Evolutionary conservation across 2,329 filamentous ascomycete genomes (phyloP).

Genomic region (Basipetospora chlamydospora): DNA sequence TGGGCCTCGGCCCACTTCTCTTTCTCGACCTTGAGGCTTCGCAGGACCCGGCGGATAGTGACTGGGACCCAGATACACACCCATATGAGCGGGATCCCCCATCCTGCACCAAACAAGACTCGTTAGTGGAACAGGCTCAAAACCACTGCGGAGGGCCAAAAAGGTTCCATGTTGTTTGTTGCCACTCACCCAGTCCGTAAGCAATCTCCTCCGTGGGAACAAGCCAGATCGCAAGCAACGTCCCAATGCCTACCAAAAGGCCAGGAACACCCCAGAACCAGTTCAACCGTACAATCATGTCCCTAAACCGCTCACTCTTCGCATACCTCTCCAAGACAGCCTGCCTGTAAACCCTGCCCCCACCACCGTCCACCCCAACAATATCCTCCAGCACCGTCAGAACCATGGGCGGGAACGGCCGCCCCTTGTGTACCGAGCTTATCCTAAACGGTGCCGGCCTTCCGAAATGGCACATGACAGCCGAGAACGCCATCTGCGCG

Average conservation of each 20-base stretch:
- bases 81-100: conserved; percentile 7
- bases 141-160: neutral
- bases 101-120: neutral
- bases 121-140: neutral
- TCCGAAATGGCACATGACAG: conserved; percentile 16
- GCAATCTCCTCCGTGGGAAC: conserved; percentile 8
- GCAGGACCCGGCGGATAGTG: conserved; percentile 8
- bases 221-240: conserved; percentile 7
- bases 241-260: conserved; percentile 18
- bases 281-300: conserved; percentile 24
- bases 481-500: conserved; percentile 23
- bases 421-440: conserved; percentile 47
- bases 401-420: conserved; percentile 41
- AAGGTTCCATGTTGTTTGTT: too few relatives aligned
- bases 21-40: conserved; percentile 8
- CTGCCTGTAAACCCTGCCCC: conserved; percentile 27
- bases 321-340: conserved; percentile 25
- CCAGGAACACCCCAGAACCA: conserved; percentile 26
- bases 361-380: conserved; percentile 50
- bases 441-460: conserved; percentile 24
- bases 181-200: conserved; percentile 6
- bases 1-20: conserved; percentile 7
- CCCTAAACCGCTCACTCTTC: conserved; percentile 24
- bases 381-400: conserved; percentile 56
- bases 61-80: conserved; percentile 6